Evolutionary conservation across 768 basidiomycete species (phyloP), one percentile per base, ranked within the genome.

Genomic region (Mycena leptocephala): DNA sequence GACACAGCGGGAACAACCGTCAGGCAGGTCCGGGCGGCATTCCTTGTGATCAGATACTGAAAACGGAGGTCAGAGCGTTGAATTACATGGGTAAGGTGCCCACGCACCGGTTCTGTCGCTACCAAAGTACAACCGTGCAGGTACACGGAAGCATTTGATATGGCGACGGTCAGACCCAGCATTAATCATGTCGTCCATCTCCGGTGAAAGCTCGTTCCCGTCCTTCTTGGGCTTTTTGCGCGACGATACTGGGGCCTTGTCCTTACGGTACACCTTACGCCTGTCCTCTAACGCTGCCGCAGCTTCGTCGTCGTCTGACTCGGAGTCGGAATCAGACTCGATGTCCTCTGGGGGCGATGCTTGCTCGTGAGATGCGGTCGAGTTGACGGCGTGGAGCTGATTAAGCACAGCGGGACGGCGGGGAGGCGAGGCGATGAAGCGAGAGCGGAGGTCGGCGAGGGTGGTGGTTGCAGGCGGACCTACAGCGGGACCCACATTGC

Each of bases 111-210:
- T 39, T 13, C 55, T 67, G 48, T 78, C 77, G 48, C 81, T 79
- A 22, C 76, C 74, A 69, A 81, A 85, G 61, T 70, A 82, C 1
- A 80, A 56, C 48, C 28, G 79, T 22, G 76, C 75, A 22, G 76
- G 79, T 24, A 62, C 63, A 1, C 81, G 76, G 9, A 73, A 76
- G 53, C 82, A 84, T 32, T 32, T 37, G 18, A 79, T 61, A 7
- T 53, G 69, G 16, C 75, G 61, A 9, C 14, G 18, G 14, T 35
- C 48, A 16, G 59, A 61, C 1, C 70, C 58, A 0, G 84, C 80
- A 70, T 85, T 85, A n/a, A 85, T 77, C 22, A 85, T 69, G 69
- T 81, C 78, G 55, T 83, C 80, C 51, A 85, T 33, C 1, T 71
- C 81, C 11, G 74, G 79, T 9, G 65, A 65, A 8, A 66, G 46